Percentiles rank a stretch among this genome's conserved stretches.
phyloP scores from a whole-genome alignment of 805 yeast genomes.

The Wickerhamomyces queroliae region DNA sequence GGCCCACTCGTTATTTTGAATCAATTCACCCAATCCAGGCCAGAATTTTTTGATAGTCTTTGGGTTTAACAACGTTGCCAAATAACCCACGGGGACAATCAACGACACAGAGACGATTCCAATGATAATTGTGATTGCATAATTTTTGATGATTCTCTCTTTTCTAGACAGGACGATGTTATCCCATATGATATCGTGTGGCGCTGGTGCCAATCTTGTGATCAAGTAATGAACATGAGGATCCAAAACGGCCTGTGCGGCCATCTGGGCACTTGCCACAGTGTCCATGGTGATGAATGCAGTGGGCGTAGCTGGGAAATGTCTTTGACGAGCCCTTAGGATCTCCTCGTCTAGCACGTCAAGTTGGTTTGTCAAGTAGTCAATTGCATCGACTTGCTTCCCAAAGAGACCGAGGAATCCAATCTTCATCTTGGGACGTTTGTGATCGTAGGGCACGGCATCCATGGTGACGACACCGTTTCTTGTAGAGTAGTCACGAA shows the following conservation, averaged over 20 bases:
- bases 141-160: constrained; percentile 61
- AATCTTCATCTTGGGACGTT: constrained; percentile 57
- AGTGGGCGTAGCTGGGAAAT: constrained; percentile 78
- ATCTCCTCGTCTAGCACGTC: constrained; percentile 70
- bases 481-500: constrained; percentile 15
- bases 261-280: constrained; percentile 93
- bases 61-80: constrained; percentile 76
- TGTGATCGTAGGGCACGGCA: constrained; percentile 21
- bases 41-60: constrained; percentile 75
- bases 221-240: constrained; percentile 82
- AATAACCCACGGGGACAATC: constrained; percentile 76
- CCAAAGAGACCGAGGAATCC: constrained; percentile 66
- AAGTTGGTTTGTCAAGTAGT: constrained; percentile 63
- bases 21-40: constrained; percentile 72
- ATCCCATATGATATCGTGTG: constrained; percentile 92
- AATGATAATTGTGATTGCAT: constrained; percentile 59
- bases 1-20: constrained; percentile 64
- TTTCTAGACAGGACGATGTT: constrained; percentile 75
- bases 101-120: constrained; percentile 66
- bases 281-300: constrained; percentile 95
- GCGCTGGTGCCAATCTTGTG: constrained; percentile 88
- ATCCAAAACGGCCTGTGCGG: constrained; percentile 91
- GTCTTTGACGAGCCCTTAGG: constrained; percentile 52
- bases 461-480: constrained; percentile 14
- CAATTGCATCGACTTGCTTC: constrained; percentile 72